Base-by-base conservation (phyloP, 2,329 filamentous ascomycete species). In the Colletotrichum shisoi region DNA sequence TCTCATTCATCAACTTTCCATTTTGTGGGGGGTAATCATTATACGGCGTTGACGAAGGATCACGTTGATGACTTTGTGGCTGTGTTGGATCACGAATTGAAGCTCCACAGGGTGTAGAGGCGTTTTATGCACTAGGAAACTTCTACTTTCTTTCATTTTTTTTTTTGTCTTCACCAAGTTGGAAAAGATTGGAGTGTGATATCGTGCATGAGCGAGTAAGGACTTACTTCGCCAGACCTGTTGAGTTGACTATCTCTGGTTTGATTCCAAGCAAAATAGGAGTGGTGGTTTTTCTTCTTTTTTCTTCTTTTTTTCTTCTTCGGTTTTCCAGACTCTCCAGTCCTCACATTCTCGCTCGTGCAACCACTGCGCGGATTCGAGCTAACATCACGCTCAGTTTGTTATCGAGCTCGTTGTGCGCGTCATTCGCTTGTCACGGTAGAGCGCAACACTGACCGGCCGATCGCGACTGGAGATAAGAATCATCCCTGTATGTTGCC, bases 1-100 rank as follows among this genome's bases (percentile, higher is more conserved):
- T 37, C 45, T 51, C 13, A 42, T 13, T 9, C 11, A 19, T n/a
- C 57, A 7, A 4, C 34, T 4, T 60, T 60, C 11, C 31, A 52
- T 13, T 42, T 24, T 40, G 24, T 52, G 17, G 8, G 15, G 31
- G 57, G 57, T 31, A 24, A 51, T n/a, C 57, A 60, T 19, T 60
- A 60, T 9, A 60, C 57, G 21, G 57, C 57, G 11, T 15, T 60
- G 13, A 51, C 57, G 2, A 60, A 15, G 21, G 46, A 60, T 4
- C 57, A 60, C 19, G 21, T 60, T 34, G n/a, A 40, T 13, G 45
- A 40, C 7, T 51, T 60, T 34, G 8, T 27, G 19, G 6, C 7
- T 12, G 46, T 60, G 3, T 40, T 60, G 19, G 21, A 40, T 15
- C 4, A 15, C 12, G 31, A 60, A 24, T 8, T 60, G 7, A 8